Conservation (phyloP, 768 basidiomycete genomes). For the Suillus spraguei region DNA sequence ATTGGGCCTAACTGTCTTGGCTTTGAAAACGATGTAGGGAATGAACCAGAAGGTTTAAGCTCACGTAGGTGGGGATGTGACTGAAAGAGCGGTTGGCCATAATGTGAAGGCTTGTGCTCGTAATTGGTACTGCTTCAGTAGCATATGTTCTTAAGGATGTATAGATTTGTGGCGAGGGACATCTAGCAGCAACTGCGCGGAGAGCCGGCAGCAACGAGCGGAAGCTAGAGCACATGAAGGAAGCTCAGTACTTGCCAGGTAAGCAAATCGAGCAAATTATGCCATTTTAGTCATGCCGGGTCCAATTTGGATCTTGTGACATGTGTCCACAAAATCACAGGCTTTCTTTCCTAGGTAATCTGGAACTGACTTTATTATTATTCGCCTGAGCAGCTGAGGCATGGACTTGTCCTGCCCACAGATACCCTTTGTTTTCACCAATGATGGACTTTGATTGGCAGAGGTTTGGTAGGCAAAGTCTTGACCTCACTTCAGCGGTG, state of each 20-base stretch:
- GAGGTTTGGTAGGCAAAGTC: slow-evolving; percentile 52
- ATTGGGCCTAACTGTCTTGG: slow-evolving; percentile 48
- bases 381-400: slow-evolving; percentile 10
- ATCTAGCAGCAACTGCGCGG: slow-evolving; percentile 1
- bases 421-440: slow-evolving; percentile 8
- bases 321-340: not conserved
- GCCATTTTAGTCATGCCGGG: not conserved
- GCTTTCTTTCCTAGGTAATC: slow-evolving; percentile 6
- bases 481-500: slow-evolving; percentile 67
- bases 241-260: slow-evolving; percentile 5
- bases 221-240: slow-evolving; percentile 26
- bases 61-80: slow-evolving; percentile 84
- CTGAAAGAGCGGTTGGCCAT: slow-evolving; percentile 75
- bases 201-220: slow-evolving; percentile 17
- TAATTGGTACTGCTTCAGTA: slow-evolving; percentile 30
- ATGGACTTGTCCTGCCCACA: slow-evolving; percentile 26
- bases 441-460: slow-evolving; percentile 39
- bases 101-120: slow-evolving; percentile 66
- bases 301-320: slow-evolving; percentile 2
- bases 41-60: slow-evolving; percentile 21
- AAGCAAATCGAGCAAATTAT: slow-evolving; percentile 5
- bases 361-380: slow-evolving; percentile 5
- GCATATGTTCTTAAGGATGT: slow-evolving; percentile 31
- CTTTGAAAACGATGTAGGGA: slow-evolving; percentile 13
- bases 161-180: slow-evolving; percentile 2